Conservation (phyloP, 1,139 yeast genomes). For the Debaryomyces robertsiae region DNA sequence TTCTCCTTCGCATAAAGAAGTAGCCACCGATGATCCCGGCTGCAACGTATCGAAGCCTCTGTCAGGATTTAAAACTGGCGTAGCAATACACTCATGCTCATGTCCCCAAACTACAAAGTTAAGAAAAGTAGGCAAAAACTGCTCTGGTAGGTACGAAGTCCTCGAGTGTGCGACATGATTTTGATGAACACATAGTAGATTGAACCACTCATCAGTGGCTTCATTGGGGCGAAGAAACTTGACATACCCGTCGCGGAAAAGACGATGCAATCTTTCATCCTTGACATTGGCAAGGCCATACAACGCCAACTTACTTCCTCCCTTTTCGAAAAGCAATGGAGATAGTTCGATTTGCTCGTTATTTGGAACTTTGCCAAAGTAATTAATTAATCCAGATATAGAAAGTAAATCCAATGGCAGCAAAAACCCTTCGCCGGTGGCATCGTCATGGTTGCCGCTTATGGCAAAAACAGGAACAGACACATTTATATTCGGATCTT, state of each 20-base stretch:
- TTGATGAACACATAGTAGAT: conserved; percentile 88
- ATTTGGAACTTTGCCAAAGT: conserved; percentile 82
- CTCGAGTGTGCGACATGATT: conserved; percentile 80
- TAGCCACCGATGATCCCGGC: conserved; percentile 94
- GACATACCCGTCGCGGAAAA: conserved; percentile 80
- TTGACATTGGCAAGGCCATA: conserved; percentile 89
- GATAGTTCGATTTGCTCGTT: conserved; percentile 72
- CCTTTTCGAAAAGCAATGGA: conserved; percentile 85
- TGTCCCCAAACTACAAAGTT: conserved; percentile 96
- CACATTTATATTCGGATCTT: conserved; percentile 86
- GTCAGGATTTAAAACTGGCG: conserved; percentile 63
- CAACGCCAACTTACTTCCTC: conserved; percentile 76
- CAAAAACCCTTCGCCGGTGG: conserved; percentile 85
- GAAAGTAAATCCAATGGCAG: conserved; percentile 86
- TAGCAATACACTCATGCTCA: conserved; percentile 91
- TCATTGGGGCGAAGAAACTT: conserved; percentile 72
- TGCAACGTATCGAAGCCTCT: conserved; percentile 80
- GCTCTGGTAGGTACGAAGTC: conserved; percentile 83
- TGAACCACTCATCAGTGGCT: conserved; percentile 73
- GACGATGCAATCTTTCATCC: conserved; percentile 83
- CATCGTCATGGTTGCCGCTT: conserved; percentile 96
- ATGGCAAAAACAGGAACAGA: conserved; percentile 94
- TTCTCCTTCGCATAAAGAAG: conserved; percentile 87
- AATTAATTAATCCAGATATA: conserved; percentile 82
- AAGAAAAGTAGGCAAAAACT: conserved; percentile 75